phyloP scores from a whole-genome alignment of 2,329 filamentous ascomycete genomes.

The Alternaria gaisen region DNA sequence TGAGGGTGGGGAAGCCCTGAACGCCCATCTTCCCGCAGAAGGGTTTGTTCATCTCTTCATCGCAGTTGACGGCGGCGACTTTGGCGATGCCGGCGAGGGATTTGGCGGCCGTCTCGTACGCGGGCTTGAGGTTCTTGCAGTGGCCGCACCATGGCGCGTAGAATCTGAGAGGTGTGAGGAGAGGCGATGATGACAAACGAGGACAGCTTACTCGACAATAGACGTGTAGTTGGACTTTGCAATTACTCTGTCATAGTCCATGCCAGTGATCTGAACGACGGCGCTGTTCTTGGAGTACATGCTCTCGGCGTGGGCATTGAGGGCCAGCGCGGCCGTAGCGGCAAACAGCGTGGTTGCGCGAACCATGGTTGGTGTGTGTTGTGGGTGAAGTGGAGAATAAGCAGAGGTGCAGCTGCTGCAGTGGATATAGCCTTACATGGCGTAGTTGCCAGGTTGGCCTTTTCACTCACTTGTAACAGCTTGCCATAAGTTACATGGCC shows the following conservation, averaged over 20 bases:
- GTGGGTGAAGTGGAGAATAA: constrained; percentile 13
- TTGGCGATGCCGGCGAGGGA: constrained; percentile 91
- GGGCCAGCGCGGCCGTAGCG: constrained; percentile 69
- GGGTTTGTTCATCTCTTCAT: constrained; percentile 89
- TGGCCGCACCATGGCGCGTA: constrained; percentile 98
- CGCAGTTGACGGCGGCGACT: constrained; percentile 93
- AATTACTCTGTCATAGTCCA: constrained; percentile 83
- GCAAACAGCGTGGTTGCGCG: constrained; percentile 55
- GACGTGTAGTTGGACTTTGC: constrained; percentile 90
- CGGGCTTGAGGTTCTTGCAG: constrained; percentile 93
- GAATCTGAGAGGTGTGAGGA: constrained; percentile 70
- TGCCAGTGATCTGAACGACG: constrained; percentile 81
- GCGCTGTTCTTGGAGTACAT: constrained; percentile 88
- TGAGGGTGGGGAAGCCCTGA: constrained; percentile 93
- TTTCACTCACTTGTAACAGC: constrained; percentile 16
- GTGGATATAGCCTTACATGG: constrained; percentile 25
- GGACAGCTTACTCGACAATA: constrained; percentile 63
- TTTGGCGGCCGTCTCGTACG: constrained; percentile 92
- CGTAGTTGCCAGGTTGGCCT: constrained; percentile 25
- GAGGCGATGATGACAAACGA: background rate
- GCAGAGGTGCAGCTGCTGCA: constrained; percentile 13
- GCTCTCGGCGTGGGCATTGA: constrained; percentile 72
- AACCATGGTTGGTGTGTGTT: constrained; percentile 41
- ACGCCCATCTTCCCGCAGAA: constrained; percentile 87
- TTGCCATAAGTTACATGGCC: constrained; percentile 13